Evolutionary conservation across 768 basidiomycete genomes (phyloP).

Genomic region (Candolleomyces aberdarensis): DNA sequence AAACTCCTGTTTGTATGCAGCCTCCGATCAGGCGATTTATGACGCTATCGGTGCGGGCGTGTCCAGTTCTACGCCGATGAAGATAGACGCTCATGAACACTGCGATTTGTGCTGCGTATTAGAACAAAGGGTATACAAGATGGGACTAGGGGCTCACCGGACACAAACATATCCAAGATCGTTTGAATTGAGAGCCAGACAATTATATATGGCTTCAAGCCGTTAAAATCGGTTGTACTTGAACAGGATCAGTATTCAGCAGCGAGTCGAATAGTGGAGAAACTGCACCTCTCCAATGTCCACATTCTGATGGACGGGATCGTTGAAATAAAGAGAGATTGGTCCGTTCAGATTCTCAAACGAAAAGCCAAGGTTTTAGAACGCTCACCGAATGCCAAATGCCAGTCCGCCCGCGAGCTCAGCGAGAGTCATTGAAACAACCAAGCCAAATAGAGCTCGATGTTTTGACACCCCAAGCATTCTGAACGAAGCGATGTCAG

Average conservation of each 20-base stretch:
- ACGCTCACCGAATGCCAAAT: slow-evolving; percentile 9
- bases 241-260: too few relatives aligned
- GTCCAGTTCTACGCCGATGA: slow-evolving; percentile 45
- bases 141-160: slow-evolving; percentile 2
- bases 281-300: neutral
- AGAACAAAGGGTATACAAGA: neutral
- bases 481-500: slow-evolving; percentile 1
- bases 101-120: slow-evolving; percentile 2
- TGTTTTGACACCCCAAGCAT: slow-evolving; percentile 10
- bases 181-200: slow-evolving; percentile 11
- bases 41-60: slow-evolving; percentile 47
- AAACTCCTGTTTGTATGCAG: slow-evolving; percentile 52
- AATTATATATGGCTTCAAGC: slow-evolving; percentile 5
- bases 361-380: neutral
- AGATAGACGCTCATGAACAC: slow-evolving; percentile 27
- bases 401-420: slow-evolving; percentile 8
- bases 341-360: neutral
- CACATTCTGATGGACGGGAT: too few relatives aligned
- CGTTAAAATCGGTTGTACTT: too few relatives aligned
- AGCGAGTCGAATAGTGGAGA: too few relatives aligned
- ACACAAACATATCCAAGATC: slow-evolving; percentile 10
- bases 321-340: too few relatives aligned
- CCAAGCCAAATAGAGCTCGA: slow-evolving; percentile 7
- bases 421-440: slow-evolving; percentile 6
- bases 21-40: slow-evolving; percentile 54